Evolutionary conservation across 768 basidiomycete species (phyloP), one percentile per base, ranked within the genome.

Genomic region (Amanita subjunquillea): DNA sequence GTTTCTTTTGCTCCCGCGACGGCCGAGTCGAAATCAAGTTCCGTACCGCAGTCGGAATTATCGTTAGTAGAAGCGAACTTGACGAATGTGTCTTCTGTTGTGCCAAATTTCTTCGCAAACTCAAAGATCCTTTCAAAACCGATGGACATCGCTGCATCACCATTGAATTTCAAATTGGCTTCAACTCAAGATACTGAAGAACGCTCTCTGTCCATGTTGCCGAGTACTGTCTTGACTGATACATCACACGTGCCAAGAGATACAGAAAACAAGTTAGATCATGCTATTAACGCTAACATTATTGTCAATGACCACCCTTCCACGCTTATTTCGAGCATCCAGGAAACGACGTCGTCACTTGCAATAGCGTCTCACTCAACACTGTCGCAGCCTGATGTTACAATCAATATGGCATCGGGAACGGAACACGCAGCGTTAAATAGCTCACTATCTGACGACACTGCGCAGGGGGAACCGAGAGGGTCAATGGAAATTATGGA

Each of bases 91-190:
- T 49, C 60, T 20, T 58, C 62, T 4, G 62, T 69, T 4, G 62
- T 84, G 34, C 84, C 84, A 6, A 78, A 85, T 63, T 85, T 87
- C 64, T 87, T 87, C 53, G 71, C 77, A 25, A 73, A 58, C 32
- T 80, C 83, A 0, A 67, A 76, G 20, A 55, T 71, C 20, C 65
- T 79, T 53, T 61, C 72, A 13, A 77, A 75, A 56, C 65, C 72
- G 46, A 56, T 67, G 17, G 65, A 66, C 25, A 48, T 66, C 2
- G 53, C 62, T 32, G 48, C 65, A n/a, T 50, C 67, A 6, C 57
- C 67, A 15, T 45, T 65, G 29, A 43, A 40, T 41, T 67, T 67
- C 9, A 49, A 53, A 34, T 25, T 46, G 36, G 15, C 36, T 9
- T 25, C 51, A 10, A 3, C n/a, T n/a, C 42, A 25, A 52, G 15